A percentile compares a stretch with the other conserved stretches of the same genome.
phyloP scores from a whole-genome alignment of 768 basidiomycete genomes.

The Amanita jacksonii region DNA sequence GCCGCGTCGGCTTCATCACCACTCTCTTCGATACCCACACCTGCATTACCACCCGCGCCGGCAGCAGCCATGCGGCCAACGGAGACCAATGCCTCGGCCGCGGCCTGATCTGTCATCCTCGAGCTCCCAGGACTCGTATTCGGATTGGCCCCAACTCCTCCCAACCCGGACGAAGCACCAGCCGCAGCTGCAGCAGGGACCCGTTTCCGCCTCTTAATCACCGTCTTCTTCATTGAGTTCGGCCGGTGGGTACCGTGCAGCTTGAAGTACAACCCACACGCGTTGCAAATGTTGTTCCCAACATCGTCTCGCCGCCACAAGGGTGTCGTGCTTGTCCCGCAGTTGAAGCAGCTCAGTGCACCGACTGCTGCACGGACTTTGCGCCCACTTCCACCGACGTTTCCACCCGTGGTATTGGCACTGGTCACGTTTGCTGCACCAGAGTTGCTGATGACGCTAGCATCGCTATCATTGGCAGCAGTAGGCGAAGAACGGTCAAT shows the following conservation, averaged over 20 bases:
- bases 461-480: constrained; percentile 11
- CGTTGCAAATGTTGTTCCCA: constrained; percentile 92
- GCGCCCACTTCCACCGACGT: constrained; percentile 20
- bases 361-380: constrained; percentile 43
- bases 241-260: constrained; percentile 95
- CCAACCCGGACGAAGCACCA: no score
- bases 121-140: constrained; percentile 17
- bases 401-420: constrained; percentile 15
- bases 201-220: constrained; percentile 96
- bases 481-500: constrained; percentile 11
- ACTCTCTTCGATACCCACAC: constrained; percentile 32
- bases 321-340: constrained; percentile 83
- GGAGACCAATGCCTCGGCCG: constrained; percentile 81
- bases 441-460: constrained; percentile 14
- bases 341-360: constrained; percentile 79
- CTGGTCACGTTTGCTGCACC: constrained; percentile 24
- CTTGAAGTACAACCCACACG: constrained; percentile 96
- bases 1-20: constrained; percentile 28
- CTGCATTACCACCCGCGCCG: constrained; percentile 23
- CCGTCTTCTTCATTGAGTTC: constrained; percentile 97
- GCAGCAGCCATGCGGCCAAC: constrained; percentile 46
- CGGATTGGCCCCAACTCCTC: background rate
- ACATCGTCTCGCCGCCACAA: constrained; percentile 86
- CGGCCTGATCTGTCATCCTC: constrained; percentile 72
- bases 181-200: constrained; percentile 80